These are phyloP conservation scores for carrot (Daucus carota) DNA, from an alignment of 129 eudicot genomes.

Conservation along the genomic window DH1_v3.0 NC_030386.2:3543501-3544000, in stretches of 20 bases:
- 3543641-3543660: not conserved
- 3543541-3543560: not conserved
- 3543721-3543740: not conserved
- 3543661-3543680: not conserved
- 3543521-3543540: not conserved
- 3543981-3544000: not conserved
- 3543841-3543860: constrained; percentile 20
- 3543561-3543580: not conserved
- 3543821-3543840: constrained; percentile 90
- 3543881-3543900: no score
- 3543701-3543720: not conserved
- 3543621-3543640: not conserved
- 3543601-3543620: not conserved
- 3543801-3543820: constrained; percentile 83
- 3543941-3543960: not conserved
- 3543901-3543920: no score
- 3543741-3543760: not conserved
- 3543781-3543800: constrained; percentile 83
- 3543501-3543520: not conserved
- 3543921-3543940: no score
- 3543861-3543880: no score
- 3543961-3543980: not conserved
- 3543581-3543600: not conserved
- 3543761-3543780: constrained; percentile 36
- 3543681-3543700: not conserved